These are phyloP conservation scores for Mortierella sp. DNA, from an alignment of 371 early-diverging fungal species.

Conservation along the genomic window DNA sequence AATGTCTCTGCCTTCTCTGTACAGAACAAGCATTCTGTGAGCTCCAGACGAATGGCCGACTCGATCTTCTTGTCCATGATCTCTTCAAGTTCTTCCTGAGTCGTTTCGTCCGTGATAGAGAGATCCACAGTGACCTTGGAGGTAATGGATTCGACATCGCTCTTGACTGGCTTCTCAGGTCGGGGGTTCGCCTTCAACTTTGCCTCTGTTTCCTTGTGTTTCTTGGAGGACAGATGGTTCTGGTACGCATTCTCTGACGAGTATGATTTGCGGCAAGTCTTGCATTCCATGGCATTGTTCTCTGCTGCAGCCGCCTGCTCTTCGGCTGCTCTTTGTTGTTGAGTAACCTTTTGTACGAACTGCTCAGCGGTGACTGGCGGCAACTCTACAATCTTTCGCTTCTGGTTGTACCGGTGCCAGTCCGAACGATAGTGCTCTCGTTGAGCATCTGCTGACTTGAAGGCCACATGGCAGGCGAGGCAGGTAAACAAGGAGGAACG, in stretches of 20 bases:
- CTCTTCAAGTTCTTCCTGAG: slow-evolving; percentile 65
- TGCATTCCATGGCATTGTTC: slow-evolving; percentile 48
- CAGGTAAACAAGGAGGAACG: slow-evolving; percentile 71
- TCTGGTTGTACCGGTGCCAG: slow-evolving; percentile 98
- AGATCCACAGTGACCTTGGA: slow-evolving; percentile 59
- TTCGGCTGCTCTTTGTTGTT: slow-evolving; percentile 55
- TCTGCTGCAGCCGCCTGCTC: slow-evolving; percentile 45
- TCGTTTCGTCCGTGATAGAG: slow-evolving; percentile 63
- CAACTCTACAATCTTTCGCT: slow-evolving; percentile 89
- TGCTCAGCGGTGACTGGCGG: slow-evolving; percentile 84
- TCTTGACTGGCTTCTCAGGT: slow-evolving; percentile 55
- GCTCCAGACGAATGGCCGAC: slow-evolving; percentile 67
- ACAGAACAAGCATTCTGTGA: slow-evolving; percentile 89
- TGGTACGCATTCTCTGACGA: slow-evolving; percentile 78
- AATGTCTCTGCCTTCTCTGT: slow-evolving; percentile 70
- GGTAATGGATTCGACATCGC: slow-evolving; percentile 60
- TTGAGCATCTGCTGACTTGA: slow-evolving; percentile 85
- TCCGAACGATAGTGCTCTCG: slow-evolving; percentile 92
- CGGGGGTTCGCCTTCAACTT: slow-evolving; percentile 52
- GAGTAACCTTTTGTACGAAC: slow-evolving; percentile 82
- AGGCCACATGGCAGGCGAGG: slow-evolving; percentile 88
- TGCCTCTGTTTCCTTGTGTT: slow-evolving; percentile 86
- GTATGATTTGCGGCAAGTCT: slow-evolving; percentile 56
- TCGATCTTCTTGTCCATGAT: slow-evolving; percentile 82
- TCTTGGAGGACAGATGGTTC: slow-evolving; percentile 90